Evolutionary conservation across 2,329 filamentous ascomycete species (phyloP).

Genomic region (Cytospora paraplurivora): DNA sequence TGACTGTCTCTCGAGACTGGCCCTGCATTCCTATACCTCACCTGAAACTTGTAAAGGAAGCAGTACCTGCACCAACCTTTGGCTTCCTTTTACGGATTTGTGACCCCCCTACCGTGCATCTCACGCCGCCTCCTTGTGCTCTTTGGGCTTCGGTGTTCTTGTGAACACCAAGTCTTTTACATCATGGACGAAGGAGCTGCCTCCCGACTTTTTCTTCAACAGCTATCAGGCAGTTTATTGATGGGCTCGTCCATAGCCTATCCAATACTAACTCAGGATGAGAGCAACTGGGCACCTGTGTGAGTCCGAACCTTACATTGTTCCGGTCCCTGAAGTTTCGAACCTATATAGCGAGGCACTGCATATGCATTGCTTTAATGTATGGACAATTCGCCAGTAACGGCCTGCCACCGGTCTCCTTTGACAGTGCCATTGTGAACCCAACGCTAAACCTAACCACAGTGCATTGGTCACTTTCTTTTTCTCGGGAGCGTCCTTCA

Average conservation of each 20-base stretch:
- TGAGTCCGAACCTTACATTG: not conserved
- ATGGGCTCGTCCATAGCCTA: conserved; percentile 15
- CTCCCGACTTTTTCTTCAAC: not conserved
- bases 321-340: not conserved
- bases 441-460: not conserved
- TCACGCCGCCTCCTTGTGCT: not conserved
- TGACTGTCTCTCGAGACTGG: no score
- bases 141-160: not conserved
- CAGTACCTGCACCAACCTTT: not conserved
- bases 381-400: not conserved
- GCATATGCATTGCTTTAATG: not conserved
- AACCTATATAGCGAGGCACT: not conserved
- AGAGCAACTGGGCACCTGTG: not conserved
- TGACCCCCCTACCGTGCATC: not conserved
- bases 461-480: conserved; percentile 14
- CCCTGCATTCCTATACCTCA: no score
- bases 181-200: not conserved
- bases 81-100: not conserved
- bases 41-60: not conserved
- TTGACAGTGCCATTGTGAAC: not conserved
- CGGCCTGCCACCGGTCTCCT: not conserved
- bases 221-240: conserved; percentile 1
- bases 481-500: conserved; percentile 7
- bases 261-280: conserved; percentile 2
- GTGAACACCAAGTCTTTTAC: not conserved